Base-by-base conservation (phyloP, 2,329 filamentous ascomycete genomes). In the Zymoseptoria crescenta region DNA sequence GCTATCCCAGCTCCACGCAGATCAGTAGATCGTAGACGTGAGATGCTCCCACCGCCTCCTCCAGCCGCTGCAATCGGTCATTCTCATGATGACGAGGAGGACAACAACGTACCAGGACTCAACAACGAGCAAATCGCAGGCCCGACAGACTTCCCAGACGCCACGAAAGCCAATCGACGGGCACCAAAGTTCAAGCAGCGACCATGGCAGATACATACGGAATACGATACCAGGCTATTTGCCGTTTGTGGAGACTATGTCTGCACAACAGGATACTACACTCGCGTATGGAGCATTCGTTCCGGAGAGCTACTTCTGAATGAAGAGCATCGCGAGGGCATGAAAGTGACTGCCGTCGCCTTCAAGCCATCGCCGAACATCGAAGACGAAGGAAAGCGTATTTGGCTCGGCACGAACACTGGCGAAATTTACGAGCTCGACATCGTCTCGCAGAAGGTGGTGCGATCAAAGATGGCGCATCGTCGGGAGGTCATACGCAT, bases 381-480 rank as follows among this genome's bases (percentile, higher is more conserved):
- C 1, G 84, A 90, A 59, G 85, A 92, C 52, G 93, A 97, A 74
- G 93, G 91, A 5, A 82, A 83, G 56, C 82, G 86, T 13, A 67
- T 99, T 24, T 99, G 94, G 94, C 83, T 97, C 30, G 94, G 94
- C 7, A 96, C 88, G 50, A 96, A 88, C 65, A 80, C 84, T 6
- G 94, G 94, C 53, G 94, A 99, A 63, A 79, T 99, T 48, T 84
- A 92, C 70, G 94, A 99, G 75, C 82, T 96, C 51, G 92, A 99
- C 71, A 83, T 97, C 57, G 77, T 80, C 1, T 86, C 85, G 0
- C 87, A 92, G 69, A 84, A 81, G 41, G 80, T 96, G 52, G 79
- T 89, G 13, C 79, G 82, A 28, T 87, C 82, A 19, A 89, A 88
- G 67, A 85, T 80, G 55, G 88, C 89, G 1, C 94, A 97, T 68